Conservation (phyloP, 2,329 filamentous ascomycete genomes). For the Diaporthe capsici region DNA sequence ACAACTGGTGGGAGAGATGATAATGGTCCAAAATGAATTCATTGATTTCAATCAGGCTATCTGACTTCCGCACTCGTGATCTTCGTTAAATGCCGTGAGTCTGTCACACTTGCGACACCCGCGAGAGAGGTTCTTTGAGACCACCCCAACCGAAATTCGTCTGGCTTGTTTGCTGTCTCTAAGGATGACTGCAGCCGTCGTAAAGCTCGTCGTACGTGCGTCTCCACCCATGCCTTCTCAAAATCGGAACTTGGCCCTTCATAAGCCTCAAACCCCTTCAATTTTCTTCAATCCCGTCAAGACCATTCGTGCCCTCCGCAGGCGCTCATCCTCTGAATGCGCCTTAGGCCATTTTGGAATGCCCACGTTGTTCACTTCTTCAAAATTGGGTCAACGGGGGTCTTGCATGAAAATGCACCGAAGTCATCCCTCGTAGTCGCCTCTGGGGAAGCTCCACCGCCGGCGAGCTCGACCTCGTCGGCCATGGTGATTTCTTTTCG, state of each 20-base stretch:
- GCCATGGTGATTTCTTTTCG: no score
- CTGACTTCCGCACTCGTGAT: not conserved
- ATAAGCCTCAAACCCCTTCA: not conserved
- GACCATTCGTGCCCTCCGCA: not conserved
- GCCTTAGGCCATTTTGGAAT: not conserved
- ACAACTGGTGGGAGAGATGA: constrained; percentile 27
- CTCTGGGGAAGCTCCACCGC: not conserved
- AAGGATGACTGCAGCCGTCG: not conserved
- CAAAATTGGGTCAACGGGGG: not conserved
- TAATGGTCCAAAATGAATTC: not conserved
- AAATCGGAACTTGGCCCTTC: not conserved
- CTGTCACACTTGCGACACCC: not conserved
- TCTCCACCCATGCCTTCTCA: not conserved
- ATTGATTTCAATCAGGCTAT: not conserved
- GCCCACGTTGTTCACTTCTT: not conserved
- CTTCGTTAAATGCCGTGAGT: not conserved
- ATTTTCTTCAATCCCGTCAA: not conserved
- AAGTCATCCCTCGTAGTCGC: not conserved
- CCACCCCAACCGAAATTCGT: not conserved
- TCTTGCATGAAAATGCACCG: not conserved
- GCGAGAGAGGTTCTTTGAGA: not conserved
- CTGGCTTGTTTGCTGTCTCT: not conserved
- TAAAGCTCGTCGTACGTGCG: not conserved
- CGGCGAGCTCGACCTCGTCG: not conserved
- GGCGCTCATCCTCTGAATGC: not conserved